Evolutionary conservation across 495 filamentous ascomycete genomes (phyloP).

Genomic region (Aspergillus cristatus): DNA sequence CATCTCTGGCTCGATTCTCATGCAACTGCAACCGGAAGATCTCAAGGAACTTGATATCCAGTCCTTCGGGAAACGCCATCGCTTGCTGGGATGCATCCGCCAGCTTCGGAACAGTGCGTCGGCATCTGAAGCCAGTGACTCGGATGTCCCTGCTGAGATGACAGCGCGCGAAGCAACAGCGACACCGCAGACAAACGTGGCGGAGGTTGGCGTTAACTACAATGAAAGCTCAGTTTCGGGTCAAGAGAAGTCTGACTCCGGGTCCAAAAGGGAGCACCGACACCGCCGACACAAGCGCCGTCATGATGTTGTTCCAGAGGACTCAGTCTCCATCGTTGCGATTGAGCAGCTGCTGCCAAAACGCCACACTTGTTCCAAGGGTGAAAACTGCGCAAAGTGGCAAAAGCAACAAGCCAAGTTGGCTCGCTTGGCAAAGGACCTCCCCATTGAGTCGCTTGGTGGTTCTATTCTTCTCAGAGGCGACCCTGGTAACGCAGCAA

Average conservation of each 20-base stretch:
- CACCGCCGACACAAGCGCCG: constrained; percentile 31
- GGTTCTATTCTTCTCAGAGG: constrained; percentile 51
- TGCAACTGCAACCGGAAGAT: constrained; percentile 82
- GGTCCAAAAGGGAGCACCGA: constrained; percentile 28
- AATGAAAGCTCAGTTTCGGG: too few species aligned
- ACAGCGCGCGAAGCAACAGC: too few species aligned
- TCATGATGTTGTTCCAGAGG: constrained; percentile 61
- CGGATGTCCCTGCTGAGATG: too few species aligned
- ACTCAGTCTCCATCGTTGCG: constrained; percentile 83
- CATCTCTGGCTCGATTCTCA: constrained; percentile 66
- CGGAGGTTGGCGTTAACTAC: too few species aligned
- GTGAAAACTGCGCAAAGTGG: constrained; percentile 78
- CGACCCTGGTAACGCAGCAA: constrained; percentile 57
- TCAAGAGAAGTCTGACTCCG: constrained; percentile 20
- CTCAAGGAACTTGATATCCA: constrained; percentile 86
- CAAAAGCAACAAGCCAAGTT: constrained; percentile 63
- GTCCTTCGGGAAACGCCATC: constrained; percentile 88
- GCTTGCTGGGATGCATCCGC: constrained; percentile 77
- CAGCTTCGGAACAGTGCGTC: constrained; percentile 57
- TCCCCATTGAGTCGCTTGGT: constrained; percentile 31
- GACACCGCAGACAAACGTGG: too few species aligned
- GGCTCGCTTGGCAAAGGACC: constrained; percentile 56
- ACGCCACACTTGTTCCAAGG: constrained; percentile 79
- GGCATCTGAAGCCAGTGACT: too few species aligned
- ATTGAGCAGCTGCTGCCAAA: constrained; percentile 85